phyloP scores from a whole-genome alignment of 1,139 yeast species.

The Debaryomycetaceae sp. region DNA sequence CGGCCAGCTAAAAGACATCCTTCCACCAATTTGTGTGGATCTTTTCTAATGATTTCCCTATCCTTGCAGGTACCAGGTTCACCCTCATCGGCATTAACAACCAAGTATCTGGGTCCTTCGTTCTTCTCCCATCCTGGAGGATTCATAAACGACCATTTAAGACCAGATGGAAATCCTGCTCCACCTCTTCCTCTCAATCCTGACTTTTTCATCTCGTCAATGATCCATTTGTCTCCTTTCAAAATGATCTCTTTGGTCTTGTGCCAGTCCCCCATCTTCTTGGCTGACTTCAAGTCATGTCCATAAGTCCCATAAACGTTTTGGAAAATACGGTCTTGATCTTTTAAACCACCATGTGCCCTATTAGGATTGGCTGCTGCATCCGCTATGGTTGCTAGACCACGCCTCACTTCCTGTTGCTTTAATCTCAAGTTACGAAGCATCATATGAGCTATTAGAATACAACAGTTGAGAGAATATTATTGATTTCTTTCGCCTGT shows the following conservation, averaged over 20 bases:
- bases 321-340: constrained; percentile 83
- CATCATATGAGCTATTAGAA: constrained; percentile 11
- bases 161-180: constrained; percentile 88
- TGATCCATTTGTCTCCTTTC: constrained; percentile 86
- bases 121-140: constrained; percentile 95
- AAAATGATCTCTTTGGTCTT: constrained; percentile 80
- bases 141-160: constrained; percentile 91
- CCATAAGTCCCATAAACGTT: constrained; percentile 76
- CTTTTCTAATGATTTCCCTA: constrained; percentile 84
- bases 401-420: constrained; percentile 20
- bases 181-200: constrained; percentile 92
- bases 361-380: constrained; percentile 53
- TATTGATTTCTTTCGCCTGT: constrained; percentile 2
- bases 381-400: constrained; percentile 45
- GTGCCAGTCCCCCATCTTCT: constrained; percentile 85
- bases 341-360: constrained; percentile 71
- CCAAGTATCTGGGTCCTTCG: constrained; percentile 79
- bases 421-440: constrained; percentile 19
- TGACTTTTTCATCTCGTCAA: constrained; percentile 78
- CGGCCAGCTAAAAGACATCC: constrained; percentile 86
- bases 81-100: constrained; percentile 90
- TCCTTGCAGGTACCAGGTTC: constrained; percentile 94
- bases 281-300: constrained; percentile 67
- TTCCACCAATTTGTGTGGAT: constrained; percentile 85
- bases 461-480: not conserved